phyloP scores from a whole-genome alignment of 768 basidiomycete species.

The Lentinula sp. region DNA sequence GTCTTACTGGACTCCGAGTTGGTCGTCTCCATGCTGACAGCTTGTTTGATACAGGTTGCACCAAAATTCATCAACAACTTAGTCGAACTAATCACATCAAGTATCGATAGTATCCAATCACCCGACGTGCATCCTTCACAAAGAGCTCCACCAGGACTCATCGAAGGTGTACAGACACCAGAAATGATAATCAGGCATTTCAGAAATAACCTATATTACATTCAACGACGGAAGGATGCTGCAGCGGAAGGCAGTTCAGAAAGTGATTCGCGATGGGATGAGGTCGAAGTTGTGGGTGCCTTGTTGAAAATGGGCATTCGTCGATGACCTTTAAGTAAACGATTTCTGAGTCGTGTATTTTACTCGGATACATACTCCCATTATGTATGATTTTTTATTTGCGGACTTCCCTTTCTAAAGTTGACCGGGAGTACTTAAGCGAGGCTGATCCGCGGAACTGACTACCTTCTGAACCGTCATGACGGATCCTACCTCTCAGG shows the following conservation, averaged over 20 bases:
- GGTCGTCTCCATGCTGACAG: neutral
- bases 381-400: neutral
- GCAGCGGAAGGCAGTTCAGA: constrained; percentile 27
- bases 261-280: constrained; percentile 64
- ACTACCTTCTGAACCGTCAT: neutral
- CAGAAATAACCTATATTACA: constrained; percentile 81
- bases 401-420: neutral
- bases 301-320: constrained; percentile 82
- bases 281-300: constrained; percentile 86
- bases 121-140: constrained; percentile 86
- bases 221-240: constrained; percentile 66
- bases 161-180: constrained; percentile 89
- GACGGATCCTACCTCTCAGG: constrained; percentile 66
- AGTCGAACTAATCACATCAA: constrained; percentile 91
- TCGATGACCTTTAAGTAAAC: constrained; percentile 28
- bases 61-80: constrained; percentile 96
- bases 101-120: constrained; percentile 86
- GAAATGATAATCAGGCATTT: constrained; percentile 95
- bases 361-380: neutral
- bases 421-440: too few species aligned
- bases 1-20: constrained; percentile 20
- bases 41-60: constrained; percentile 52
- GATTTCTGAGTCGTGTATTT: neutral
- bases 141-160: constrained; percentile 79
- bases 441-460: neutral